phyloP scores from a whole-genome alignment of 2,329 filamentous ascomycete species.

The Thielaviopsis punctulata region DNA sequence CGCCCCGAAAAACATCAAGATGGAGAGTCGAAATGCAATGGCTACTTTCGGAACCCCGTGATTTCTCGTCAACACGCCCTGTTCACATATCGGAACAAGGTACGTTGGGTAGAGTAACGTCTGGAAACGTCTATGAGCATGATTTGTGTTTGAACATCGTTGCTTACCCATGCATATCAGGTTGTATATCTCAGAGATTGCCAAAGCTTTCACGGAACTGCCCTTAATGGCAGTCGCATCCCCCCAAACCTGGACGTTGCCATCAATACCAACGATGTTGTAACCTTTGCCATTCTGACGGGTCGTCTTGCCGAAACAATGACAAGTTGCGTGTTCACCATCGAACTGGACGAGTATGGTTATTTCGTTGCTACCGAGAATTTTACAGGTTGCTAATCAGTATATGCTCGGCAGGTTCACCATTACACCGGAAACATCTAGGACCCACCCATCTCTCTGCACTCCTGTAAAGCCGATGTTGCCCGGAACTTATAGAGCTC shows the following conservation, averaged over 20 bases:
- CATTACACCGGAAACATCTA: neutral
- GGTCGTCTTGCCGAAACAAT: conserved; percentile 2
- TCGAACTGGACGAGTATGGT: neutral
- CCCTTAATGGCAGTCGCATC: conserved; percentile 5
- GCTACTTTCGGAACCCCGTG: conserved; percentile 10
- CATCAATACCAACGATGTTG: conserved; percentile 1
- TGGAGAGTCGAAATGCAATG: conserved; percentile 2
- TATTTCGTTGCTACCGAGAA: neutral
- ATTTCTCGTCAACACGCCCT: conserved; percentile 9
- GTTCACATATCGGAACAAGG: conserved; percentile 8
- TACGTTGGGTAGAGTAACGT: neutral
- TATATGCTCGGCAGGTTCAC: no score
- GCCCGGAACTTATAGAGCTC: conserved; percentile 2
- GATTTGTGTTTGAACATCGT: neutral
- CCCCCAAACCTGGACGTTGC: neutral
- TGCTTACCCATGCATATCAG: neutral
- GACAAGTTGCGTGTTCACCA: neutral
- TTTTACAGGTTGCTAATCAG: no score
- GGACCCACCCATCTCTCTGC: neutral
- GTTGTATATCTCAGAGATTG: conserved; percentile 8
- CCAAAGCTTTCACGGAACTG: conserved; percentile 11
- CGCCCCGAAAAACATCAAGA: neutral
- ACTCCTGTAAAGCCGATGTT: neutral
- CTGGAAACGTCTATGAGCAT: neutral
- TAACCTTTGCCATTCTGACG: conserved; percentile 8